Conservation (phyloP, 805 yeast genomes). For the Pichia membranifaciens region DNA sequence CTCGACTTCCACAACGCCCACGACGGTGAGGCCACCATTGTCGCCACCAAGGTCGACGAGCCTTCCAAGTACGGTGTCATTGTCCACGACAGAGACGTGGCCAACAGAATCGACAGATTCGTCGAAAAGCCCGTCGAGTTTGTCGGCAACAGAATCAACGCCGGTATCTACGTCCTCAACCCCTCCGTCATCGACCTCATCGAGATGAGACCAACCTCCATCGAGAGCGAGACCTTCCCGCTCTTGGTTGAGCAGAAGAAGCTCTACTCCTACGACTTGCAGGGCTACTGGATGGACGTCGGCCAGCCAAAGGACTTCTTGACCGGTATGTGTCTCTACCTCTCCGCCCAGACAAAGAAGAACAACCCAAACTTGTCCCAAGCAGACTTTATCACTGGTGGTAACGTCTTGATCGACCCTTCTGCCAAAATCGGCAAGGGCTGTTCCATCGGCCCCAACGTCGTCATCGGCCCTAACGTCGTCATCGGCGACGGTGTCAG, state of each 20-base stretch:
- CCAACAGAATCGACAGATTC: slow-evolving; percentile 94
- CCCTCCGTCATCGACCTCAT: slow-evolving; percentile 95
- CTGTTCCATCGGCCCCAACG: slow-evolving; percentile 98
- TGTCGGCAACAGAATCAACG: slow-evolving; percentile 99
- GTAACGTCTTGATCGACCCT: slow-evolving; percentile 92
- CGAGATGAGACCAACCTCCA: slow-evolving; percentile 97
- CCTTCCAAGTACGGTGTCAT: slow-evolving; percentile 99
- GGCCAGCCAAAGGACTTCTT: slow-evolving; percentile 99
- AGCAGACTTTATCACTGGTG: slow-evolving; percentile 76
- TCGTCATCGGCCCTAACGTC: slow-evolving; percentile 94
- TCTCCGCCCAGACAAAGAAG: slow-evolving; percentile 80
- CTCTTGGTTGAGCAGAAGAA: slow-evolving; percentile 80
- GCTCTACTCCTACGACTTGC: slow-evolving; percentile 92
- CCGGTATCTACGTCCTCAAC: slow-evolving; percentile 97
- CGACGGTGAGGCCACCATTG: slow-evolving; percentile 98
- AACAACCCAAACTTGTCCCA: slow-evolving; percentile 54
- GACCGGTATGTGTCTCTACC: slow-evolving; percentile 89
- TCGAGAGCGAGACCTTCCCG: slow-evolving; percentile 99
- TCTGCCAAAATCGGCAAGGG: slow-evolving; percentile 86
- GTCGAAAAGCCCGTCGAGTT: slow-evolving; percentile 99
- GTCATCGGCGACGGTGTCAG: slow-evolving; percentile 97
- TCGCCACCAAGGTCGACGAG: slow-evolving; percentile 99
- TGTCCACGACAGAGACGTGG: slow-evolving; percentile 92
- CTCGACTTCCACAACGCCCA: slow-evolving; percentile 90
- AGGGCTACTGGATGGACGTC: slow-evolving; percentile 99